Evolutionary conservation across 371 early-diverging fungal genomes (phyloP), one percentile per base, ranked within the genome.

Genomic region (Chytridiales sp.): DNA sequence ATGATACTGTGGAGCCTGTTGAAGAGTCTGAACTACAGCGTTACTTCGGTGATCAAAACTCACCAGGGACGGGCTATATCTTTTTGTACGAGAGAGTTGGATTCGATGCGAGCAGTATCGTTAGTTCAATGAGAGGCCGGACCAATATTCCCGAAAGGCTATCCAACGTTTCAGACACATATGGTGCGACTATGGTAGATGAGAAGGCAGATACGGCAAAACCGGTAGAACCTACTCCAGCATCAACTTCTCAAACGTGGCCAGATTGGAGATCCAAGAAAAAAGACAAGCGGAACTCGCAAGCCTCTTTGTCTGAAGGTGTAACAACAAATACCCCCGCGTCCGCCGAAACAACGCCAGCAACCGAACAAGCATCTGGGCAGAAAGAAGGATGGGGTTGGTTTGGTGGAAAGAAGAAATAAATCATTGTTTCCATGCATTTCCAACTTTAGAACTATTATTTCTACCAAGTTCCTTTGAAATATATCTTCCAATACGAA

Each of bases 401-500:
- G 3, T 29, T 59, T 24, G 59, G 59, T 39, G 43, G 43, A 17
- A 38, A 38, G 42, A 59, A 47, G 15, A 47, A 57, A 32, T 40
- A 43, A 40, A 39, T 48, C 4, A 48, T 15, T 29, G n/a, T n/a
- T n/a, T 35, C 32, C 21, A 59, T 30, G 71, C 71, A 26, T 56
- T 54, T 1, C 61, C 77, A 15, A 69, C 70, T 31, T 65, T 48
- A 29, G 77, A 77, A 11, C 48, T 67, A 52, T 70, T 72, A 1
- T 29, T 11, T 32, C 74, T 54, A 1, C 85, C 87, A 19, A 97
- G 67, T 44, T 87, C 63, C 11, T 78, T 74, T 2, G 92, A 90
- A 53, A 97, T 97, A 84, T 86, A 94, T 68, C 85, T 72, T 17
- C 96, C 98, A 41, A 85, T 82, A 26, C 76, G 73, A 13, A 89